Percentiles rank a stretch among this genome's conserved stretches.
phyloP scores from a whole-genome alignment of 2,329 filamentous ascomycete genomes.

The Xylaria sp. region DNA sequence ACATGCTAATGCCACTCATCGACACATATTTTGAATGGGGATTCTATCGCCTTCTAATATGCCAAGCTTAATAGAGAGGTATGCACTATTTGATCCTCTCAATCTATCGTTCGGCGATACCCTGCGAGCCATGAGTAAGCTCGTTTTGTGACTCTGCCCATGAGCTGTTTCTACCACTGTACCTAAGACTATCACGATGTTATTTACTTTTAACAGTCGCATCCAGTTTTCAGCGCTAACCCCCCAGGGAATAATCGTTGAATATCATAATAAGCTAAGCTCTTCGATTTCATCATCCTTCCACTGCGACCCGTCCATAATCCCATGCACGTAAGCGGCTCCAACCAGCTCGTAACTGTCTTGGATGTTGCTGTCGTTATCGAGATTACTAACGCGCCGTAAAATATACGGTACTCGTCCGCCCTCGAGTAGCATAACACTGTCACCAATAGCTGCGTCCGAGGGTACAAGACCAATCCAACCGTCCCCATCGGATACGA shows the following conservation, averaged over 20 bases:
- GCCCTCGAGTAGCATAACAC: neutral
- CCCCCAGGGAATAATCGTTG: neutral
- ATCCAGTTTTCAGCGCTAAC: too few relatives aligned
- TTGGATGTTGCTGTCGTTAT: neutral
- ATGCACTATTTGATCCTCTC: too few relatives aligned
- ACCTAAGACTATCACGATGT: too few relatives aligned
- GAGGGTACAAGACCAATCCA: neutral
- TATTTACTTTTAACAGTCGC: neutral
- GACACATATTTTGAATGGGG: neutral
- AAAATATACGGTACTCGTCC: neutral
- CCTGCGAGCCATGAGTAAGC: too few relatives aligned
- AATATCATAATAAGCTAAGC: neutral
- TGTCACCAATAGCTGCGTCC: neutral
- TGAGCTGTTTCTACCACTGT: too few relatives aligned
- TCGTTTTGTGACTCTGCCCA: neutral
- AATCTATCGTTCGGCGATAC: too few relatives aligned
- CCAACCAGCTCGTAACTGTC: neutral
- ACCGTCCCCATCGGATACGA: neutral
- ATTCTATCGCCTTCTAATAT: neutral
- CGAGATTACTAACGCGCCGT: neutral
- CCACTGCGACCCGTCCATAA: neutral
- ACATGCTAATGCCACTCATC: neutral
- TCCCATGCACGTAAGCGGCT: constrained; percentile 1
- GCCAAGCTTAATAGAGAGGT: too few relatives aligned
- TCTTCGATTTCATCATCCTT: neutral